Evolutionary conservation across 1,284 basidiomycete genomes (phyloP).

Genomic region (Farysia itapuensis): DNA sequence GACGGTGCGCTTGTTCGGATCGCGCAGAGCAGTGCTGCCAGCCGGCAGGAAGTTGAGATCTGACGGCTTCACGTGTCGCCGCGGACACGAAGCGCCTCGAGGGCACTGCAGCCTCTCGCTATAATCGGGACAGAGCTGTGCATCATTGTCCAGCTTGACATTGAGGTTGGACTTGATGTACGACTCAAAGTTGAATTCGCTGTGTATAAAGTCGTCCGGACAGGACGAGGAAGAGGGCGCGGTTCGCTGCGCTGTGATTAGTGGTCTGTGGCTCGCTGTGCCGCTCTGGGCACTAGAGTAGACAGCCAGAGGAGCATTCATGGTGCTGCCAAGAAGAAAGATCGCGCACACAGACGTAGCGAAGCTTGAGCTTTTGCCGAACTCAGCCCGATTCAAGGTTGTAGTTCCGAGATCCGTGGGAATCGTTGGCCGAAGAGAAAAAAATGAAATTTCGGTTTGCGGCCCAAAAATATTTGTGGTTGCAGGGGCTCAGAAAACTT

Average conservation of each 20-base stretch:
- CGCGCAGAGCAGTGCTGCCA: slow-evolving; percentile 29
- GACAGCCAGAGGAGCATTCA: slow-evolving; percentile 24
- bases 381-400: too few species aligned
- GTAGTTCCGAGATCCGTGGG: too few species aligned
- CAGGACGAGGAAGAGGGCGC: slow-evolving; percentile 13
- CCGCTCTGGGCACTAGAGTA: slow-evolving; percentile 3
- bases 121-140: slow-evolving; percentile 55
- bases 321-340: too few species aligned
- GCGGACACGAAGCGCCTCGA: slow-evolving; percentile 32
- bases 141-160: slow-evolving; percentile 89
- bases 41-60: slow-evolving; percentile 31
- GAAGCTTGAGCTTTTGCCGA: too few species aligned
- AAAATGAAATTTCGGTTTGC: too few species aligned
- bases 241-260: slow-evolving; percentile 23
- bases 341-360: too few species aligned
- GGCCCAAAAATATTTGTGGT: too few species aligned
- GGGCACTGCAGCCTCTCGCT: slow-evolving; percentile 27
- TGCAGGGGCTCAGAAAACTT: too few species aligned
- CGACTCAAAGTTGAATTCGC: slow-evolving; percentile 79
- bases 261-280: slow-evolving; percentile 12
- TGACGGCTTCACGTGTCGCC: slow-evolving; percentile 37
- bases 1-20: slow-evolving; percentile 67
- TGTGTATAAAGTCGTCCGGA: slow-evolving; percentile 78
- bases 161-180: slow-evolving; percentile 81
- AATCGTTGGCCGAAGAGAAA: too few species aligned